Percentiles rank a stretch among this genome's conserved stretches.
These are phyloP conservation scores for Zymoseptoria brevis DNA, from an alignment of 2,329 filamentous ascomycete species.

Conservation along the genomic window DNA sequence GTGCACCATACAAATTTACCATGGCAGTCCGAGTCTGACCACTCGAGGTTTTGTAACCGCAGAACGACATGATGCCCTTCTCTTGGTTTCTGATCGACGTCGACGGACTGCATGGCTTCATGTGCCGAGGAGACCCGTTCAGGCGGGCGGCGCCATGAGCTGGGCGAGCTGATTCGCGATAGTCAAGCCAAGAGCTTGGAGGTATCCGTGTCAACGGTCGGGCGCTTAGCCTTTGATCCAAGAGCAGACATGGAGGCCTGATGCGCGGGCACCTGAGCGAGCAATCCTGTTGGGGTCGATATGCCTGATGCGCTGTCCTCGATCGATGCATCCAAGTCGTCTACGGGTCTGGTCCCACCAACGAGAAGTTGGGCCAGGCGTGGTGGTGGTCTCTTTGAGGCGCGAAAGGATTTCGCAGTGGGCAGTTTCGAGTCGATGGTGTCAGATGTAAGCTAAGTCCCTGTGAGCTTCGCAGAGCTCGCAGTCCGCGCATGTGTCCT, in stretches of 20 bases:
- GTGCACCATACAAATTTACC: too few species aligned
- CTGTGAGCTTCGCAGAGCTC: neutral
- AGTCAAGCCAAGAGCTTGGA: slow-evolving; percentile 28
- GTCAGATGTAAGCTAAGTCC: neutral
- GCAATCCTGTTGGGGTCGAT: slow-evolving; percentile 1
- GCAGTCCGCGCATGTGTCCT: slow-evolving; percentile 17
- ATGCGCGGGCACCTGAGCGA: slow-evolving; percentile 11
- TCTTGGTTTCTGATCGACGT: neutral
- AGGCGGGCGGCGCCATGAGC: slow-evolving; percentile 16
- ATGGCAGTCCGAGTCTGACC: neutral
- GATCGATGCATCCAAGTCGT: slow-evolving; percentile 1
- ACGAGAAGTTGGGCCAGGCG: slow-evolving; percentile 16
- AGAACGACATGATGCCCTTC: neutral
- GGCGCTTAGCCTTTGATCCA: slow-evolving; percentile 7
- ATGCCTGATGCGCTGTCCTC: slow-evolving; percentile 1
- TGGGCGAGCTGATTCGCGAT: slow-evolving; percentile 30
- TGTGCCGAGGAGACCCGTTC: too few species aligned
- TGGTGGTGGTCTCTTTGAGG: slow-evolving; percentile 9
- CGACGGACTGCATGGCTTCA: too few species aligned
- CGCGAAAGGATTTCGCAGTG: neutral
- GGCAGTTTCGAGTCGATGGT: neutral
- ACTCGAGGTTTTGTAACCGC: neutral
- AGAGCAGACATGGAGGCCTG: slow-evolving; percentile 10
- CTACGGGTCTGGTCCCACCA: slow-evolving; percentile 4
- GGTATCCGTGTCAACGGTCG: slow-evolving; percentile 17